Percentiles rank a stretch among this genome's conserved stretches.
phyloP scores from a whole-genome alignment of 305 asterid species.

The Fraxinus xanthoxyloides region DNA sequence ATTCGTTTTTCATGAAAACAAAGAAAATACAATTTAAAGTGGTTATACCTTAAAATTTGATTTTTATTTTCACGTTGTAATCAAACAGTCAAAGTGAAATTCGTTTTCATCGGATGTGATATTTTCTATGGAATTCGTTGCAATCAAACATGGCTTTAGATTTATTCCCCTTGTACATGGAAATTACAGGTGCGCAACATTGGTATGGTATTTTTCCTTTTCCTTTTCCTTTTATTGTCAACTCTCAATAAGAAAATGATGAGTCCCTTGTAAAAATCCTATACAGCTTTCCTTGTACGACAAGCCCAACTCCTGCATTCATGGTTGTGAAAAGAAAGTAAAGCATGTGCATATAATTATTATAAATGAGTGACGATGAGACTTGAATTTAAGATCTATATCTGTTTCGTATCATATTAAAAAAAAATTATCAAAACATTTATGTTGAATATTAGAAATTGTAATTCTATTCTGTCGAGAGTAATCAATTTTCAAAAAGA shows the following conservation, averaged over 20 bases:
- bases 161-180: too few species aligned
- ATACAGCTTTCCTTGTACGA: not conserved
- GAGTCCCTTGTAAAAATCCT: not conserved
- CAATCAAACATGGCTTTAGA: too few species aligned
- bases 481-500: not conserved
- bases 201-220: not conserved
- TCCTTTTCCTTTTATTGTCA: not conserved
- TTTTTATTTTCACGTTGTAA: too few species aligned
- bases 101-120: too few species aligned
- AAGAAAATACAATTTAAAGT: too few species aligned
- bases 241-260: not conserved
- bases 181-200: too few species aligned
- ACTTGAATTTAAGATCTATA: not conserved
- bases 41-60: too few species aligned
- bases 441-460: too few species aligned
- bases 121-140: too few species aligned
- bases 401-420: not conserved
- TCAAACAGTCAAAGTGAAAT: too few species aligned
- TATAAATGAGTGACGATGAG: not conserved
- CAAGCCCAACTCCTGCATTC: constrained; percentile 25
- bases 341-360: constrained; percentile 13
- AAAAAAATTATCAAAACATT: too few species aligned
- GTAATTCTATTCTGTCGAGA: not conserved
- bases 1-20: too few species aligned
- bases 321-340: constrained; percentile 70